Evolutionary conservation across 1,284 basidiomycete species (phyloP).

Genomic region (Phlebopus sp.): DNA sequence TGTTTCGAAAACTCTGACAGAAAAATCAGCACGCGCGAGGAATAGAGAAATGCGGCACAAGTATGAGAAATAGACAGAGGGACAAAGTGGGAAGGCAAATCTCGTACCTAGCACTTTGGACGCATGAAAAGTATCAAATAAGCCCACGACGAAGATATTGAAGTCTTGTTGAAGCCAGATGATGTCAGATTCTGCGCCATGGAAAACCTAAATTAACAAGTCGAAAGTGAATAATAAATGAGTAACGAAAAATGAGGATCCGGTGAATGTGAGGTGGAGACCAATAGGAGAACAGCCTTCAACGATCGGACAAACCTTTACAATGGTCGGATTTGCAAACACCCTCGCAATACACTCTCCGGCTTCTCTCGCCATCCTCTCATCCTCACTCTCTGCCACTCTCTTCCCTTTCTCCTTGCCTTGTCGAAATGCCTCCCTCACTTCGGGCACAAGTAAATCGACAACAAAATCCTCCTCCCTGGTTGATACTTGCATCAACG

Average conservation of each 20-base stretch:
- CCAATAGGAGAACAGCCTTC: background rate
- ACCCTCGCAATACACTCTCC: slow-evolving; percentile 54
- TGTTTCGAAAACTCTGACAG: slow-evolving; percentile 74
- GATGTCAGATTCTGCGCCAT: slow-evolving; percentile 94
- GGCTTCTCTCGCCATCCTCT: slow-evolving; percentile 36
- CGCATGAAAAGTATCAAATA: slow-evolving; percentile 97
- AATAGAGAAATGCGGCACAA: background rate
- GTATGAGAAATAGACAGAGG: no score
- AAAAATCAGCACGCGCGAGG: slow-evolving; percentile 1
- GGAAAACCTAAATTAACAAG: slow-evolving; percentile 63
- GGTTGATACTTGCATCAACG: slow-evolving; percentile 92
- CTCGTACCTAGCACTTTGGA: slow-evolving; percentile 77
- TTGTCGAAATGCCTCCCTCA: slow-evolving; percentile 73
- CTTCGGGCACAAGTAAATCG: slow-evolving; percentile 63
- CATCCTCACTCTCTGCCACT: slow-evolving; percentile 12
- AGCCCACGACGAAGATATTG: slow-evolving; percentile 88
- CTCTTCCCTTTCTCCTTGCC: slow-evolving; percentile 21
- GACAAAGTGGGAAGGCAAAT: background rate
- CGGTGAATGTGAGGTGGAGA: background rate
- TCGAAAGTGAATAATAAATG: background rate
- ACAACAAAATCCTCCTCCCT: slow-evolving; percentile 85
- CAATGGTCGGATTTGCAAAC: slow-evolving; percentile 79
- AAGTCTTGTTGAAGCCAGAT: slow-evolving; percentile 97
- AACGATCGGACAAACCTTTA: slow-evolving; percentile 61
- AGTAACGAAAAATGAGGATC: background rate